Conservation (phyloP, 129 eudicot genomes). For the Kitagawia praeruptora region DNA sequence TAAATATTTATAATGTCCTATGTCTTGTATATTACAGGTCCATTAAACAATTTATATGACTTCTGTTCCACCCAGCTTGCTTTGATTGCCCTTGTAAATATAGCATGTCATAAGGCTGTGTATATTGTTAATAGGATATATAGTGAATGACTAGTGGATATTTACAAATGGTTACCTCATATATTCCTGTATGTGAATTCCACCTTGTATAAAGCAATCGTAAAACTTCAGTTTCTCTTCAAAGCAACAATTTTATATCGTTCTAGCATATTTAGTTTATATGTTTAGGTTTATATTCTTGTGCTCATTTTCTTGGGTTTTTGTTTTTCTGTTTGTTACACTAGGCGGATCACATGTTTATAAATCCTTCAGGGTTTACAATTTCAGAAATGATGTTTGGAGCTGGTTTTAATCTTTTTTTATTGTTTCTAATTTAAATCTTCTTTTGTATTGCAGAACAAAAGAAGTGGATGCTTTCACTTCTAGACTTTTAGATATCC, state of each 20-base stretch:
- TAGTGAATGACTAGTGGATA: background rate
- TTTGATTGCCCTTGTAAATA: background rate
- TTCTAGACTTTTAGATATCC: conserved; percentile 79
- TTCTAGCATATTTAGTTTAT: background rate
- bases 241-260: background rate
- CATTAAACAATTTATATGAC: background rate
- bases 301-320: background rate
- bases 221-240: background rate
- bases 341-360: background rate
- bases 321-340: background rate
- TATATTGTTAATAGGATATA: background rate
- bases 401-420: conserved; percentile 6
- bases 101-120: background rate
- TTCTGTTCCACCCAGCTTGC: background rate
- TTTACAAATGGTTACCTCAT: background rate
- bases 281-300: background rate
- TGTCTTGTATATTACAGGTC: background rate
- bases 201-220: background rate
- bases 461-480: conserved; percentile 84
- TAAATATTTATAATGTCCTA: background rate
- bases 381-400: background rate
- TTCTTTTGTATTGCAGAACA: conserved; percentile 46
- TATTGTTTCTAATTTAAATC: conserved; percentile 13
- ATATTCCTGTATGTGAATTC: background rate
- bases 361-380: conserved; percentile 1